Percentiles rank a stretch among this genome's conserved stretches.
These are phyloP conservation scores for Apiospora pterosperma DNA, from an alignment of 2,329 filamentous ascomycete species.

Conservation along the genomic window DNA sequence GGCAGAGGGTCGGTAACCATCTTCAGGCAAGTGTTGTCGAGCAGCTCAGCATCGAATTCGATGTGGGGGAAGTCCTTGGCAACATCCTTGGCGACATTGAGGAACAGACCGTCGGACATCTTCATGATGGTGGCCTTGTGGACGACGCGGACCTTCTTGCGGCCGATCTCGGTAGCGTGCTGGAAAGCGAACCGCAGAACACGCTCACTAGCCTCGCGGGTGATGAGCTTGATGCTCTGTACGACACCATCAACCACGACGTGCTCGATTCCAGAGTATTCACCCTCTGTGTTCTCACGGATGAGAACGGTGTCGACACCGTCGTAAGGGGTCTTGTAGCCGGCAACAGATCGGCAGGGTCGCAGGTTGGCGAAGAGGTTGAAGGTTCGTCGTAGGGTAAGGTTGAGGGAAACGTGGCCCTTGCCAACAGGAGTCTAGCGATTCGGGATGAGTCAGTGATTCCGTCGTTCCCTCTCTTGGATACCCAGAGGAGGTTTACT, in stretches of 20 bases:
- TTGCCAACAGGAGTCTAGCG: constrained; percentile 87
- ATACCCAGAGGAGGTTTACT: constrained; percentile 27
- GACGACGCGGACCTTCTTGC: constrained; percentile 94
- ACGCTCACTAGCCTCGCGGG: constrained; percentile 87
- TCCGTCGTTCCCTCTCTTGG: background rate
- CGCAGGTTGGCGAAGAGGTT: constrained; percentile 99
- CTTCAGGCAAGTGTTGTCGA: constrained; percentile 99
- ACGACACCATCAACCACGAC: constrained; percentile 96
- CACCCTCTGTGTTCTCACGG: constrained; percentile 99
- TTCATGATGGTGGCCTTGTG: constrained; percentile 99
- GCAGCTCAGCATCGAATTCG: constrained; percentile 95
- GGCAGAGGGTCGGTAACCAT: constrained; percentile 94
- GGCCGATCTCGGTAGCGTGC: constrained; percentile 88
- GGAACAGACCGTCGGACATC: constrained; percentile 98
- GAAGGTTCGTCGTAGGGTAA: constrained; percentile 97
- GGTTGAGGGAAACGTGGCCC: constrained; percentile 97
- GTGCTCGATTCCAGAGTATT: constrained; percentile 99
- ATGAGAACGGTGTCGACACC: constrained; percentile 96
- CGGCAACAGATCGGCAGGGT: constrained; percentile 93
- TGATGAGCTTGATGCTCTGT: constrained; percentile 99
- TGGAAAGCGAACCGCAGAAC: constrained; percentile 98
- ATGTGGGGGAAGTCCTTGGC: constrained; percentile 94
- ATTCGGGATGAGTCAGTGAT: constrained; percentile 2
- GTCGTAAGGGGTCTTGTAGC: constrained; percentile 98
- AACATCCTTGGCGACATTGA: constrained; percentile 79